These are phyloP conservation scores for Entomortierella beljakovae DNA, from an alignment of 192 early-diverging fungal species.

Conservation along the genomic window DNA sequence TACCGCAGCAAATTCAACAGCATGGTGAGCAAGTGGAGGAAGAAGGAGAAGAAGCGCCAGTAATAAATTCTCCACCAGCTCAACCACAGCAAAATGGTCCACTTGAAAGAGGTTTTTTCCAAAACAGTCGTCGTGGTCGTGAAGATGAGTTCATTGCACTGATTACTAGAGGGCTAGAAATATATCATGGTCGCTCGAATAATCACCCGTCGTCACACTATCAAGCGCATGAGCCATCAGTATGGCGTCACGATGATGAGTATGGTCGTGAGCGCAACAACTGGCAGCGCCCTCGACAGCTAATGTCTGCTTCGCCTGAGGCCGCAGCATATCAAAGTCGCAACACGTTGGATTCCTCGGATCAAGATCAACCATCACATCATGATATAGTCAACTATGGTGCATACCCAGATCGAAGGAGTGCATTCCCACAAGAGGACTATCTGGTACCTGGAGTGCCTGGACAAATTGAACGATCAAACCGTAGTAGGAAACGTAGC, in stretches of 20 bases:
- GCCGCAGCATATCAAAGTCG: background rate
- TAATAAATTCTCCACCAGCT: background rate
- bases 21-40: background rate
- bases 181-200: conserved; percentile 14
- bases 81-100: background rate
- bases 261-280: background rate
- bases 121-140: background rate
- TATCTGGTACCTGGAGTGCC: background rate
- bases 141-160: conserved; percentile 19
- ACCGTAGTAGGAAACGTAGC: conserved; percentile 13
- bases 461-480: background rate
- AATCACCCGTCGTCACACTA: background rate
- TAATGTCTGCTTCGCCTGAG: background rate
- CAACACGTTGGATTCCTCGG: background rate
- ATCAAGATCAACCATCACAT: background rate
- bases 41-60: background rate
- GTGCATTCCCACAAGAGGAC: conserved; percentile 4
- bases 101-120: background rate
- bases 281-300: background rate
- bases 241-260: conserved; percentile 2
- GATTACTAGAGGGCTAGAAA: conserved; percentile 24
- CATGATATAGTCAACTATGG: background rate
- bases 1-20: background rate
- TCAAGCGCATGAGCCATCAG: background rate
- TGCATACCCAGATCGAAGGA: background rate